Conservation (phyloP, 345 rosid species). For the Jatropha curcas region DNA sequence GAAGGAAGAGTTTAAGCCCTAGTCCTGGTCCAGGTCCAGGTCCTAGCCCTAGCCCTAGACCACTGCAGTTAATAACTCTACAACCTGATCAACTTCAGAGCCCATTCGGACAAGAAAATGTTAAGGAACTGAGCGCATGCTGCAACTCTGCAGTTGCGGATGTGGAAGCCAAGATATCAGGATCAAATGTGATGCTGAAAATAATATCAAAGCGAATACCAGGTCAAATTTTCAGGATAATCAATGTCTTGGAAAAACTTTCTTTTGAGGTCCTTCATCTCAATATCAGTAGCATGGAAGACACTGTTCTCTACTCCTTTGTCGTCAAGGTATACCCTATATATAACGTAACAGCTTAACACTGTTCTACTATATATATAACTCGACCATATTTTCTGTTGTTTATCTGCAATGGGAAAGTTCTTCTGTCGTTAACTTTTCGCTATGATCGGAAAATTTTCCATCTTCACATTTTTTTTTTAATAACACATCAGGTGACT, state of each 20-base stretch:
- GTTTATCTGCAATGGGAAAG: too few relatives aligned
- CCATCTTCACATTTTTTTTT: too few relatives aligned
- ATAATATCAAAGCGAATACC: constrained; percentile 50
- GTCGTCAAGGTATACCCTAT: constrained; percentile 62
- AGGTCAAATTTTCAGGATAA: constrained; percentile 74
- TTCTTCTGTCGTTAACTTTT: too few relatives aligned
- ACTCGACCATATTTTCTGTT: background rate
- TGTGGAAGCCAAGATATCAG: constrained; percentile 87
- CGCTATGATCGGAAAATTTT: too few relatives aligned
- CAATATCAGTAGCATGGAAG: constrained; percentile 91
- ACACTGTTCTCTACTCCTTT: constrained; percentile 81
- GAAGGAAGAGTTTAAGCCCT: constrained; percentile 75
- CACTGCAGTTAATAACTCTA: constrained; percentile 25
- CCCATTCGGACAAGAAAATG: constrained; percentile 31
- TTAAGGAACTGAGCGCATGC: constrained; percentile 56
- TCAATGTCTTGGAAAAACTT: constrained; percentile 68
- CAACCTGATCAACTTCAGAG: constrained; percentile 28
- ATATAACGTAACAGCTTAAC: background rate
- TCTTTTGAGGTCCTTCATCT: constrained; percentile 77
- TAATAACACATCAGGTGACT: too few relatives aligned
- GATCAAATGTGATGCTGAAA: constrained; percentile 74
- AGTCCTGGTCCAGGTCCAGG: constrained; percentile 43
- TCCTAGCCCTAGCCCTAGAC: constrained; percentile 46
- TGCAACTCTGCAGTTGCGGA: constrained; percentile 88
- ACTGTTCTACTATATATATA: too few relatives aligned